Evolutionary conservation across 768 basidiomycete species (phyloP).

Genomic region (Xerocomellus amylosporus): DNA sequence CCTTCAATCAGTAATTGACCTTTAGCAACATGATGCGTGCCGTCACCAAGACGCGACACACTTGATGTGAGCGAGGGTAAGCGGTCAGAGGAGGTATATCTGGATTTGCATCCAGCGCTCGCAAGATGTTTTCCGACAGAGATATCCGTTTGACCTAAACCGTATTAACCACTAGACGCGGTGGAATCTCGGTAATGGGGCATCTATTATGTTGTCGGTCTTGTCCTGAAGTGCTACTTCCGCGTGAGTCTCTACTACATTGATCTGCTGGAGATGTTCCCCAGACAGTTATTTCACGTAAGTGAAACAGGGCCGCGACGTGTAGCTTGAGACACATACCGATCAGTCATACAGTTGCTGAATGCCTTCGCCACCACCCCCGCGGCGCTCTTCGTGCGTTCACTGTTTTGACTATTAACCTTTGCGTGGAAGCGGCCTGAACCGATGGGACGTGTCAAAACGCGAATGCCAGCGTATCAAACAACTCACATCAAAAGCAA

Average conservation of each 20-base stretch:
- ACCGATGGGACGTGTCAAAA: neutral
- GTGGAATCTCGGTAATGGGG: slow-evolving; percentile 90
- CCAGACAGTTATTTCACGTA: neutral
- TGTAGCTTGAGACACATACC: slow-evolving; percentile 37
- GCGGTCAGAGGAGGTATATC: slow-evolving; percentile 76
- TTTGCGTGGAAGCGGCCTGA: slow-evolving; percentile 61
- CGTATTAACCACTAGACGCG: neutral
- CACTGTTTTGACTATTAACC: slow-evolving; percentile 52
- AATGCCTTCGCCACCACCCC: slow-evolving; percentile 87
- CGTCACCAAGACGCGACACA: slow-evolving; percentile 32
- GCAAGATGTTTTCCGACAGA: slow-evolving; percentile 85
- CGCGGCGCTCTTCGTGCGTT: slow-evolving; percentile 84
- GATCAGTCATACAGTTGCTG: slow-evolving; percentile 82
- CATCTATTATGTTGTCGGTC: slow-evolving; percentile 86
- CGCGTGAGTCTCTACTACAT: slow-evolving; percentile 49
- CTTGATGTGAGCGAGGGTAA: slow-evolving; percentile 87
- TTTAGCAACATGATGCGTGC: slow-evolving; percentile 6
- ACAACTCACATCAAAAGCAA: slow-evolving; percentile 73
- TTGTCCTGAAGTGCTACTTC: slow-evolving; percentile 94
- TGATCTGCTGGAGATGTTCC: slow-evolving; percentile 69
- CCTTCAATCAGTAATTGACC: slow-evolving; percentile 44
- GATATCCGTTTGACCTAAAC: slow-evolving; percentile 85
- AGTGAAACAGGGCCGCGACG: neutral
- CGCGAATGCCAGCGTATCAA: neutral
- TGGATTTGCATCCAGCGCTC: slow-evolving; percentile 80